Evolutionary conservation across 148 eudicot species (phyloP).

Genomic region (Cornus suecica): DNA sequence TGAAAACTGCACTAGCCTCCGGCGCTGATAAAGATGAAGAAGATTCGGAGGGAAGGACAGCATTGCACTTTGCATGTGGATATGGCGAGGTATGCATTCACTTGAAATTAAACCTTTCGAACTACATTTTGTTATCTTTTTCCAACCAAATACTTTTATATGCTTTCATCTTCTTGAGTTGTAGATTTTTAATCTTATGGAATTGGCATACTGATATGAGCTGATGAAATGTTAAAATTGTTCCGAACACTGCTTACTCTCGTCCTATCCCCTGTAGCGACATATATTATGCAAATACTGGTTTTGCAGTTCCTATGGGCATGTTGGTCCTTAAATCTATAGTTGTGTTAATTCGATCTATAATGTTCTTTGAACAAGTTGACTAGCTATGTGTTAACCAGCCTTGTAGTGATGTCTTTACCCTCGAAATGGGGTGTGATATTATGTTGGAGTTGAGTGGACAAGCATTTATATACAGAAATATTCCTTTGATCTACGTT

Average conservation of each 20-base stretch:
- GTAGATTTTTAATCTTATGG: background rate
- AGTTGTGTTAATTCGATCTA: background rate
- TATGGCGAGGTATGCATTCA: slow-evolving; percentile 80
- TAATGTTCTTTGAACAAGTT: too few relatives aligned
- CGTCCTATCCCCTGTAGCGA: background rate
- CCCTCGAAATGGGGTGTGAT: background rate
- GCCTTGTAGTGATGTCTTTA: background rate
- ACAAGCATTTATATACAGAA: background rate
- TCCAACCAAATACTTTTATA: background rate
- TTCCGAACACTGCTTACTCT: background rate
- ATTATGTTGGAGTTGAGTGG: background rate
- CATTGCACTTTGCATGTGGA: slow-evolving; percentile 98
- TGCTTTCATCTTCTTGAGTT: background rate
- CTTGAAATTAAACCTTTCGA: slow-evolving; percentile 1
- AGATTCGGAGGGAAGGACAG: slow-evolving; percentile 96
- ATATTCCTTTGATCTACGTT: background rate
- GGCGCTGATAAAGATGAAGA: slow-evolving; percentile 93
- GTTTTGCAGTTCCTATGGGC: slow-evolving; percentile 3
- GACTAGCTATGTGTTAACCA: background rate
- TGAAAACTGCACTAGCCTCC: slow-evolving; percentile 68
- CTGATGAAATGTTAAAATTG: background rate
- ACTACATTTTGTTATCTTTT: background rate
- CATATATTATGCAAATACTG: background rate
- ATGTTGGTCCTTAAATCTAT: background rate
- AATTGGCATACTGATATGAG: background rate